Percentiles rank a stretch among this genome's conserved stretches.
phyloP scores from a whole-genome alignment of 768 basidiomycete species.

The Kwoniella sp. region DNA sequence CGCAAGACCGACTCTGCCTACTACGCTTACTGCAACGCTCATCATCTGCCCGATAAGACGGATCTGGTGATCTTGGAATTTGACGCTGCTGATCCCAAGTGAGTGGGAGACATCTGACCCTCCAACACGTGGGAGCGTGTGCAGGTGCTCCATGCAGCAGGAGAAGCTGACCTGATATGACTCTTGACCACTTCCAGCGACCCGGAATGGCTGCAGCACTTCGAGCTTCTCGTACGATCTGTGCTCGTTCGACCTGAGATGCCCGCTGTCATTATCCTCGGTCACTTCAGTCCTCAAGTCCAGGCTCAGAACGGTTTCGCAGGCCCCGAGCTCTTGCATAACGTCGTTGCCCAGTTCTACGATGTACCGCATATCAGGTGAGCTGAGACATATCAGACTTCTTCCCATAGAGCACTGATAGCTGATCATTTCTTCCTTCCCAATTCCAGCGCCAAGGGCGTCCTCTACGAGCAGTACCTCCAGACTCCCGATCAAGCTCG shows the following conservation, averaged over 20 bases:
- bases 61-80: conserved; percentile 96
- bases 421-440: neutral
- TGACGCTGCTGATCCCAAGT: conserved; percentile 86
- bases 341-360: conserved; percentile 91
- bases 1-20: conserved; percentile 88
- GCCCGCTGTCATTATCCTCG: conserved; percentile 91
- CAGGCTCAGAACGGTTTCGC: conserved; percentile 78
- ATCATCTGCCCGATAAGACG: conserved; percentile 89
- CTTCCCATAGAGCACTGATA: conserved; percentile 6
- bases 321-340: conserved; percentile 89
- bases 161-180: neutral
- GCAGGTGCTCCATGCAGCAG: neutral
- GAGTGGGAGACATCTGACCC: conserved; percentile 54
- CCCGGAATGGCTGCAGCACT: conserved; percentile 72
- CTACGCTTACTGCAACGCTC: conserved; percentile 89
- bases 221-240: conserved; percentile 89
- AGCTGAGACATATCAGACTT: conserved; percentile 14
- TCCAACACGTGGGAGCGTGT: neutral
- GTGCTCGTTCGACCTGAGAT: conserved; percentile 85
- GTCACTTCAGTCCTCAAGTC: conserved; percentile 87
- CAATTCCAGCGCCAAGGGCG: conserved; percentile 68
- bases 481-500: conserved; percentile 66
- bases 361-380: conserved; percentile 88
- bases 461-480: conserved; percentile 82
- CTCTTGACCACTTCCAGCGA: conserved; percentile 66